Conservation (phyloP, 1,139 yeast genomes). For the Suzukiozyma palmioleophila region DNA sequence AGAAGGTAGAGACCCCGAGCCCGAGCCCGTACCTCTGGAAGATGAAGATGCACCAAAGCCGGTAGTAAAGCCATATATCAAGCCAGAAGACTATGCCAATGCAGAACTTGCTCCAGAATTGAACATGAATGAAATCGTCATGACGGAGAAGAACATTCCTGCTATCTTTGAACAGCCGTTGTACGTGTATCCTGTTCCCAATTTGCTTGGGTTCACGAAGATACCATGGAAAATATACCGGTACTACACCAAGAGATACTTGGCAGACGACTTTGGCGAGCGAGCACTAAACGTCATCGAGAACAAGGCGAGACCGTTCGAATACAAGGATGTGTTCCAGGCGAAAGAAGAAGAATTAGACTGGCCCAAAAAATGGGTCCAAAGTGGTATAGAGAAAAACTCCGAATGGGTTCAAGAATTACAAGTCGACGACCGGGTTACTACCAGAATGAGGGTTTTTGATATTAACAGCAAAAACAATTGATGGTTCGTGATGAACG, state of each 20-base stretch:
- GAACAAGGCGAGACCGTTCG: conserved; percentile 54
- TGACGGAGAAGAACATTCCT: conserved; percentile 41
- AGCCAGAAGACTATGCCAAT: conserved; percentile 48
- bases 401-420: conserved; percentile 90
- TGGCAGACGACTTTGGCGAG: conserved; percentile 69
- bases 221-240: conserved; percentile 75
- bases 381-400: conserved; percentile 59
- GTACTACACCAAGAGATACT: conserved; percentile 66
- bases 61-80: conserved; percentile 61
- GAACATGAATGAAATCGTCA: conserved; percentile 19
- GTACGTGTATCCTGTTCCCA: conserved; percentile 68
- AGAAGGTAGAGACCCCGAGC: conserved; percentile 9
- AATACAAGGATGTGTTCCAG: conserved; percentile 47
- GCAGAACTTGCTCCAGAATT: conserved; percentile 63
- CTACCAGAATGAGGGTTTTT: conserved; percentile 53
- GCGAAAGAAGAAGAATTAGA: conserved; percentile 73
- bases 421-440: conserved; percentile 63
- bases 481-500: background rate
- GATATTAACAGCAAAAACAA: conserved; percentile 12
- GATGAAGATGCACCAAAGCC: conserved; percentile 30
- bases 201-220: conserved; percentile 70
- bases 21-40: conserved; percentile 13
- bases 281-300: conserved; percentile 58
- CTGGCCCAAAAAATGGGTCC: conserved; percentile 90
- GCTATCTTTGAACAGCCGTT: conserved; percentile 71